Evolutionary conservation across 164 flowering plant genomes (phyloP).

Genomic region (Stephania cephalantha): DNA sequence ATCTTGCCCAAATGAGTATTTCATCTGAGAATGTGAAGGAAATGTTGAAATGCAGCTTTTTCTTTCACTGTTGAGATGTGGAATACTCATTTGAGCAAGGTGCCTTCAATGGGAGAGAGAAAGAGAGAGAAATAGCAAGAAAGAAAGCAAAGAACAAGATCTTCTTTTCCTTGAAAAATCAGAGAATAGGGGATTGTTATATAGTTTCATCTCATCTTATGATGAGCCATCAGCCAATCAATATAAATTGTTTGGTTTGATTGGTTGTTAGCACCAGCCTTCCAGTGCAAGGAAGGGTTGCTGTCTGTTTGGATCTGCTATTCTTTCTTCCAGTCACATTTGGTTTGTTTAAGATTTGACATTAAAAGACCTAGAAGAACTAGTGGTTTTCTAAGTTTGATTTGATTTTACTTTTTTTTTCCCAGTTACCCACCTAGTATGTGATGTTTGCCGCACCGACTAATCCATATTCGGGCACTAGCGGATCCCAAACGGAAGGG

Average conservation of each 20-base stretch:
- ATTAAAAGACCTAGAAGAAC: too few species aligned
- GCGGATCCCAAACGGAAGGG: too few species aligned
- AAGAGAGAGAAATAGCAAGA: neutral
- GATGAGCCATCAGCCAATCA: neutral
- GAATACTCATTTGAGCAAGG: conserved; percentile 53
- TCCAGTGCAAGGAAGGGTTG: neutral
- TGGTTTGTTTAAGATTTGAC: neutral
- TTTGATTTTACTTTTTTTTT: neutral
- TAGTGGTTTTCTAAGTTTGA: too few species aligned
- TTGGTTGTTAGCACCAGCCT: conserved; percentile 12
- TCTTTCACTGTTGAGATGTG: conserved; percentile 11
- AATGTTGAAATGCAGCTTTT: neutral
- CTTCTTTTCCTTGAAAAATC: neutral
- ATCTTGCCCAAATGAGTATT: conserved; percentile 41
- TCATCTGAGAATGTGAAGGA: conserved; percentile 9
- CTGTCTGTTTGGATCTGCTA: conserved; percentile 9
- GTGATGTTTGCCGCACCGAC: too few species aligned
- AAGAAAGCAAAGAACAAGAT: neutral
- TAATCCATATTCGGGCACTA: too few species aligned
- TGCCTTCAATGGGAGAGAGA: conserved; percentile 23
- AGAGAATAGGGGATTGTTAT: neutral
- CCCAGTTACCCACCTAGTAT: neutral
- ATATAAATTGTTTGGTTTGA: conserved; percentile 9
- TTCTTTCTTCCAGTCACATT: neutral
- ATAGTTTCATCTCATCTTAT: neutral